These are phyloP conservation scores for Stachybotrys elegans DNA, from an alignment of 2,329 filamentous ascomycete species.

Conservation along the genomic window DNA sequence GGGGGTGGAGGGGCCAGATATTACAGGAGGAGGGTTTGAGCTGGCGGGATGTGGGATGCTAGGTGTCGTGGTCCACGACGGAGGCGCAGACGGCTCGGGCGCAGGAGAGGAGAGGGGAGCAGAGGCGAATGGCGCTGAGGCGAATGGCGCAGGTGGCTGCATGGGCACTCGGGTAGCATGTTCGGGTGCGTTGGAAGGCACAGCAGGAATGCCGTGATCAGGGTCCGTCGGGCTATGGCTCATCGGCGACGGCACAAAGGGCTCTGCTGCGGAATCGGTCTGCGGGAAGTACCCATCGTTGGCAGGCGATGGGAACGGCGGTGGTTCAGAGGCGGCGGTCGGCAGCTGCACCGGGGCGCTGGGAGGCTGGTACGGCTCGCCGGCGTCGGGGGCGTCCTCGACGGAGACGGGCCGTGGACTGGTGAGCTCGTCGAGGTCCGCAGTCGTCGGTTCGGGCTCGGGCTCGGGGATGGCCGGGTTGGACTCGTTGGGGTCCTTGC, in stretches of 20 bases:
- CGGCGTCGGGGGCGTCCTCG: conserved; percentile 49
- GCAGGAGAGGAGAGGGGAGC: conserved; percentile 15
- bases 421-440: conserved; percentile 3
- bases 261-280: conserved; percentile 13
- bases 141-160: conserved; percentile 10
- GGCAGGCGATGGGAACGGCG: conserved; percentile 15
- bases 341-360: conserved; percentile 16
- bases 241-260: conserved; percentile 29
- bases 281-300: conserved; percentile 29
- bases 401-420: conserved; percentile 37
- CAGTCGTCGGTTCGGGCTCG: conserved; percentile 29
- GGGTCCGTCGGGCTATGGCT: conserved; percentile 20
- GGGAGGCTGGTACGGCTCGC: conserved; percentile 22
- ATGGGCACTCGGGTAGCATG: conserved; percentile 8
- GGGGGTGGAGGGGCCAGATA: conserved; percentile 5
- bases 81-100: conserved; percentile 13
- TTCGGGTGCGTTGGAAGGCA: conserved; percentile 10
- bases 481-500: conserved; percentile 84
- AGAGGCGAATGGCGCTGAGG: too few relatives aligned
- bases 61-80: conserved; percentile 16
- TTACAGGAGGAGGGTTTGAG: conserved; percentile 14
- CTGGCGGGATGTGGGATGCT: conserved; percentile 13
- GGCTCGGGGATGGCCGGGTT: conserved; percentile 66
- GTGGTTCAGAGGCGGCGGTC: conserved; percentile 8
- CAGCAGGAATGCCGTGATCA: conserved; percentile 14